Conservation (phyloP, 1,284 basidiomycete species). For the Hymenochaete sp. region DNA sequence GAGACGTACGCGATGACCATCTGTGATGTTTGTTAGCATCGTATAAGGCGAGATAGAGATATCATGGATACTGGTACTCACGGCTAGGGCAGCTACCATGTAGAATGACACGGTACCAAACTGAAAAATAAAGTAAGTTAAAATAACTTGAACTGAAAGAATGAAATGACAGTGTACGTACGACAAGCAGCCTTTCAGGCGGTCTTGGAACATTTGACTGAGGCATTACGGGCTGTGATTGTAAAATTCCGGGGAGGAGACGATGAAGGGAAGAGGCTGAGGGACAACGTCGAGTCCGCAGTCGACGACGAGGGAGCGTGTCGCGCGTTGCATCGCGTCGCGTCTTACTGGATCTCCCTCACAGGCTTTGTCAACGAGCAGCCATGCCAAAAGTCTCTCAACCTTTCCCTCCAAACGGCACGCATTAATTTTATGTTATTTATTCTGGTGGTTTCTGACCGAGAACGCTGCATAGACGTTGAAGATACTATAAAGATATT, state of each 20-base stretch:
- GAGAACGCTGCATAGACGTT: constrained; percentile 32
- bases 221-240: constrained; percentile 20
- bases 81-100: constrained; percentile 71
- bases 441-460: neutral
- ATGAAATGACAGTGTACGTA: constrained; percentile 18
- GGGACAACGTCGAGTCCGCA: neutral
- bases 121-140: constrained; percentile 27
- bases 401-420: constrained; percentile 3
- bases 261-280: neutral
- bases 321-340: no score
- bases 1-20: constrained; percentile 72
- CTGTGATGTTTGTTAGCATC: constrained; percentile 35
- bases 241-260: no score
- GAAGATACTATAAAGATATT: constrained; percentile 76
- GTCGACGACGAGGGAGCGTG: neutral
- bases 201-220: constrained; percentile 18
- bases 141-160: constrained; percentile 8
- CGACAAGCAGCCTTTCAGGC: constrained; percentile 19
- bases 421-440: neutral
- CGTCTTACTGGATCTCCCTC: no score
- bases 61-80: constrained; percentile 34
- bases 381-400: constrained; percentile 1
- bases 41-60: constrained; percentile 15
- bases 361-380: neutral
- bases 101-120: constrained; percentile 67